A percentile compares a stretch with the other conserved stretches of the same genome.
These are phyloP conservation scores for Trypanosoma theileri DNA, from an alignment of 208 protist genomes.

Conservation along the genomic window DNA sequence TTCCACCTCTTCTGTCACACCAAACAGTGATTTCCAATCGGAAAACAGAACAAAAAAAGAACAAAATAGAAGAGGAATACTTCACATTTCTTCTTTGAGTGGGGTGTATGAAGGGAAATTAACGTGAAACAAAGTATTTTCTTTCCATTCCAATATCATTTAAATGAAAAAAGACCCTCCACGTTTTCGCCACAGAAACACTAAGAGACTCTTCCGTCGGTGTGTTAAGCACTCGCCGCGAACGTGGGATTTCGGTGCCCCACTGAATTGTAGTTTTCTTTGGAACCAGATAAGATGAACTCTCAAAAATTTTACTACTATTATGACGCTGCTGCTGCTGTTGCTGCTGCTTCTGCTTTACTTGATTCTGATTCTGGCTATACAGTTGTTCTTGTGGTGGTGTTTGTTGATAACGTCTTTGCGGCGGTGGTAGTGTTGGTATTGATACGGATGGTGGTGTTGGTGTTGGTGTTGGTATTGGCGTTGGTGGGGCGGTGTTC, in stretches of 20 bases:
- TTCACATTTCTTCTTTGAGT: not conserved
- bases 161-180: conserved; percentile 27
- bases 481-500: too few species aligned
- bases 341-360: not conserved
- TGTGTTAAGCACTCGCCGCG: not conserved
- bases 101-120: not conserved
- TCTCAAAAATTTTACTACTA: not conserved
- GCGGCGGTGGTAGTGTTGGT: too few species aligned
- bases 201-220: not conserved
- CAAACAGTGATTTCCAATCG: too few species aligned
- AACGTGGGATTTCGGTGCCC: not conserved
- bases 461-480: too few species aligned
- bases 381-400: not conserved
- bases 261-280: conserved; percentile 16
- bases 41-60: too few species aligned
- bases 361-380: too few species aligned
- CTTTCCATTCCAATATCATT: conserved; percentile 7
- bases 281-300: not conserved
- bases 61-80: too few species aligned
- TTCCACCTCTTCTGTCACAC: too few species aligned
- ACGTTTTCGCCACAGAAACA: conserved; percentile 24
- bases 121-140: not conserved
- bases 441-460: too few species aligned
- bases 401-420: not conserved
- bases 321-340: not conserved